Conservation (phyloP, 2,329 filamentous ascomycete genomes). For the Arachnomyces sp. region DNA sequence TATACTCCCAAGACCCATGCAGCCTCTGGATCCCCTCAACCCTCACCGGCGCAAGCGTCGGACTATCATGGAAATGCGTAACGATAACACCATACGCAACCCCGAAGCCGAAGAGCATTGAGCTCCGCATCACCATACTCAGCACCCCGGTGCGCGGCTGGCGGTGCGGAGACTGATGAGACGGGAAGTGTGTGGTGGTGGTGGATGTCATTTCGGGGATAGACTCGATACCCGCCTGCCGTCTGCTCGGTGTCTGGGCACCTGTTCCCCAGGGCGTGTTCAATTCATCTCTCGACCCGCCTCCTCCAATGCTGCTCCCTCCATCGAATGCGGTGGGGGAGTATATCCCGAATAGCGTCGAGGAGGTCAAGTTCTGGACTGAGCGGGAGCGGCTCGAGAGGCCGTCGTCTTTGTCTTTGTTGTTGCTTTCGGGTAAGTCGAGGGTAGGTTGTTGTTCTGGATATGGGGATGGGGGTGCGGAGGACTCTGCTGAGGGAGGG, state of each 20-base stretch:
- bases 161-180: slow-evolving; percentile 11
- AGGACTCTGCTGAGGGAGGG: slow-evolving; percentile 19
- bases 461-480: slow-evolving; percentile 28
- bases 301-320: too few species aligned
- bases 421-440: slow-evolving; percentile 18
- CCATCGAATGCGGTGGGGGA: slow-evolving; percentile 53
- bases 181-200: slow-evolving; percentile 8
- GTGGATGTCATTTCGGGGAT: slow-evolving; percentile 26
- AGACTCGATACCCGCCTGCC: slow-evolving; percentile 36
- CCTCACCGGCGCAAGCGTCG: slow-evolving; percentile 42
- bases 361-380: slow-evolving; percentile 75
- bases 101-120: slow-evolving; percentile 68
- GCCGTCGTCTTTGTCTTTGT: slow-evolving; percentile 17
- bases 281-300: slow-evolving; percentile 45
- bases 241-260: slow-evolving; percentile 55
- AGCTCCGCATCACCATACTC: slow-evolving; percentile 49
- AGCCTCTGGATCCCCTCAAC: slow-evolving; percentile 48
- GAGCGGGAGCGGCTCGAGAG: slow-evolving; percentile 64
- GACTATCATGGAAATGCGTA: slow-evolving; percentile 64
- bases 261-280: slow-evolving; percentile 73
- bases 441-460: slow-evolving; percentile 17
- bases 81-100: slow-evolving; percentile 76
- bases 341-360: slow-evolving; percentile 89
- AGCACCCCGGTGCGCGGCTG: slow-evolving; percentile 35
- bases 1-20: slow-evolving; percentile 51